A percentile compares a stretch with the other conserved stretches of the same genome.
phyloP scores from a whole-genome alignment of 2,329 filamentous ascomycete species.

The Ambrosiella beaveri region DNA sequence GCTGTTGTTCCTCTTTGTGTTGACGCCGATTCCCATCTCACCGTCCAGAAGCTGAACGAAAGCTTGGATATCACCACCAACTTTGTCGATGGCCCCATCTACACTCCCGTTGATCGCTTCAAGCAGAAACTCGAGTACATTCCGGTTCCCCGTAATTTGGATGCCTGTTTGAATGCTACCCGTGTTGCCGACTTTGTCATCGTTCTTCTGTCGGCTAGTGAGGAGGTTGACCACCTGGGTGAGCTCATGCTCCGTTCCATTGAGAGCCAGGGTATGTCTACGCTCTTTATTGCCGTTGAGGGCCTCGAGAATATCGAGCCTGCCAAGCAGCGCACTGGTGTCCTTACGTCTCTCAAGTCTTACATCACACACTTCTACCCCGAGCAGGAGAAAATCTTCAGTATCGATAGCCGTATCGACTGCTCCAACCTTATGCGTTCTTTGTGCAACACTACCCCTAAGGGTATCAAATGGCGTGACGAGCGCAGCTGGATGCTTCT shows the following conservation, averaged over 20 bases:
- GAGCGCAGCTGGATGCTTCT: slow-evolving; percentile 90
- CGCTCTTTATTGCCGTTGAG: slow-evolving; percentile 71
- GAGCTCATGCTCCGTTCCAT: slow-evolving; percentile 74
- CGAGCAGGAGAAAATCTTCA: slow-evolving; percentile 77
- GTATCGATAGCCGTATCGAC: slow-evolving; percentile 74
- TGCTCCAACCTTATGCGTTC: slow-evolving; percentile 81
- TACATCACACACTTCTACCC: slow-evolving; percentile 94
- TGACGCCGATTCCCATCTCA: slow-evolving; percentile 48
- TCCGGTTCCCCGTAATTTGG: slow-evolving; percentile 53
- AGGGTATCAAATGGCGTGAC: slow-evolving; percentile 89
- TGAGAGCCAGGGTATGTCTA: slow-evolving; percentile 88
- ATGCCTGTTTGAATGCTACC: slow-evolving; percentile 68
- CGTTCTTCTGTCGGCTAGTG: slow-evolving; percentile 62
- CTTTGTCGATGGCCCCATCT: slow-evolving; percentile 36
- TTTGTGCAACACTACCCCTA: slow-evolving; percentile 79
- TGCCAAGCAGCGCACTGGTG: slow-evolving; percentile 57
- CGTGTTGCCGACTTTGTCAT: slow-evolving; percentile 82
- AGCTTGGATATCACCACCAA: slow-evolving; percentile 65
- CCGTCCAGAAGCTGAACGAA: slow-evolving; percentile 53
- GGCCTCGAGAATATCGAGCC: slow-evolving; percentile 63
- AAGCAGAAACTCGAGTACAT: slow-evolving; percentile 88
- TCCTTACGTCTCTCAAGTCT: slow-evolving; percentile 70
- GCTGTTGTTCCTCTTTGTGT: slow-evolving; percentile 71
- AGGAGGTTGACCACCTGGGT: slow-evolving; percentile 70
- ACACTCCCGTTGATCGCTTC: slow-evolving; percentile 69